Base-by-base conservation (phyloP, 495 filamentous ascomycete genomes). In the Penicillium cinerascens region DNA sequence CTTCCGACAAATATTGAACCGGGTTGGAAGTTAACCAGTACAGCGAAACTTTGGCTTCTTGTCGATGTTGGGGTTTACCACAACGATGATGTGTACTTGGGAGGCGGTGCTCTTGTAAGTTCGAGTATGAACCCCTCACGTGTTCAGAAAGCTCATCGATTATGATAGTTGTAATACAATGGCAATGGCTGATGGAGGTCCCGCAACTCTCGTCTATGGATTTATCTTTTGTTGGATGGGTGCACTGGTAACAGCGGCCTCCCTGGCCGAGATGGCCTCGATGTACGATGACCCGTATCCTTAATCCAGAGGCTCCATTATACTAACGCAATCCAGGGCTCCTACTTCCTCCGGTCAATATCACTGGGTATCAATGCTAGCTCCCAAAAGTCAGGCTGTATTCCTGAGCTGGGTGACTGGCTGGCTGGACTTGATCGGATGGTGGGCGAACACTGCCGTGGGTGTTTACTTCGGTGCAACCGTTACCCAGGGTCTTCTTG, bases 21-120 rank as follows among this genome's bases (percentile, higher is more conserved):
- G 26, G 26, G 1, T 1, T 9, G 7, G 29, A 2, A 16, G 15
- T 23, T 48, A 15, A 48, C 18, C n/a, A 21, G 20, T 38, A 16
- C 49, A 65, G 63, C 66, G 77, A 44, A 69, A 69, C 42, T 80
- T 76, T 54, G 66, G 66, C 18, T 73, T 77, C 60, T 59, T 78
- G 43, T 73, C 71, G 0, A 78, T 73, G 36, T 53, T 78, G 11
- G 77, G 76, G 0, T 74, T 80, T 25, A 71, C 71, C 0, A 76
- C 66, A 36, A 72, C 73, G 0, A 70, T 71, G 15, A 50, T 78
- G 55, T 45, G 69, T 1, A 77, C 77, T 0, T 78, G 73, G 75
- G 75, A 79, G 43, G 74, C 66, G n/a, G 63, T 58, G 13, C 51
- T 69, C 11, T 56, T 58, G 63, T 66, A 17, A 40, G 60, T 48